Evolutionary conservation across 164 flowering plant species (phyloP), one percentile per base, ranked within the genome.

Genomic region (Tetrastigma voinierianum): DNA sequence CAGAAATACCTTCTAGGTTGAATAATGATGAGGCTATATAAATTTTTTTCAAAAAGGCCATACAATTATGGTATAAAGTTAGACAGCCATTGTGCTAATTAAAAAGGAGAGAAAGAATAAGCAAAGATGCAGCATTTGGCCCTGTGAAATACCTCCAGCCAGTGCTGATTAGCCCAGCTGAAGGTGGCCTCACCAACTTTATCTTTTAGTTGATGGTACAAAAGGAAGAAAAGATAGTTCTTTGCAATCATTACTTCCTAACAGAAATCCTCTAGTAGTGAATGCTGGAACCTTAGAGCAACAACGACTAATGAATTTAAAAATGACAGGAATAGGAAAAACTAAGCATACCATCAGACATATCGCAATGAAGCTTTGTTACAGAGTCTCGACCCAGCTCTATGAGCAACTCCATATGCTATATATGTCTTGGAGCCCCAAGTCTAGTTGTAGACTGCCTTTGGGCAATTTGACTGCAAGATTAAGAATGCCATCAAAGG

Each of bases 371-470:
- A 72, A 88, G 87, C 78, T 86, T 88, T 21, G 89, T 86, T 9
- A 88, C 89, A 58, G 93, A 88, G 57, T 88, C 93, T 23, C 86
- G 76, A 5, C 87, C 93, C 45, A 86, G 83, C 68, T 88, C 93
- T 48, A n/a, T 78, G 64, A 23, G 70, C 60, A 70, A 76, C 20
- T 57, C 93, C 93, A 77, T 86, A 86, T 53, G 89, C 93, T 76
- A 88, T 84, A 66, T 86, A 86, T 2, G 89, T 77, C 74, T 88
- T 88, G 21, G 93, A n/a, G 93, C 53, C 93, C 93, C 80, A 88
- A 57, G 59, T 88, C 93, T 14, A 89, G 93, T 66, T 80, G 84
- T 64, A 88, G 54, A 40, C 59, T 45, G 0, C 67, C 7, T 43
- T 63, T 4, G 0, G 93, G 89, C 77, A 86, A 71, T 57, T 81